Base-by-base conservation (phyloP, 169 alveolate species). In the Theileria orientalis region DNA sequence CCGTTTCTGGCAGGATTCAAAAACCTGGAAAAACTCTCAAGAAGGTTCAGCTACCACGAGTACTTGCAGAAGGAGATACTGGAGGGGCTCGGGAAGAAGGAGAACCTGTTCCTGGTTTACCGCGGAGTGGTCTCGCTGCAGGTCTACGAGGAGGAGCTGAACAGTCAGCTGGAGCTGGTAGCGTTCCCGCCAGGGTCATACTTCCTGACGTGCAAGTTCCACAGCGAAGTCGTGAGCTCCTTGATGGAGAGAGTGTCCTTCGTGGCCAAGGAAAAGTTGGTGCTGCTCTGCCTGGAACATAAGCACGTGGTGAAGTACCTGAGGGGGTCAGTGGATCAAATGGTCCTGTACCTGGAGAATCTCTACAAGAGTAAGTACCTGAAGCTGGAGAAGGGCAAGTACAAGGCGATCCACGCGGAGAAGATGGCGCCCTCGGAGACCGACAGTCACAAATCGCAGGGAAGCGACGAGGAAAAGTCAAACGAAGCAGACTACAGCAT, bases 21-120 rank as follows among this genome's bases (percentile, higher is more conserved):
- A 1, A 21, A 79, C 29, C 69, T 59, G 57, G 72, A 79, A 8
- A 27, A 23, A 23, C 9, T 79, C 7, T 30, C 59, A 11, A 40
- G 46, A 0, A 35, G 19, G 68, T 27, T 79, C 16, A 35, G 46
- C 1, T 71, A 71, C 56, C 69, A 40, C 52, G 57, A 79, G 60
- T 71, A 35, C n/a, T 9, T 47, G 5, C 40, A 71, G 16, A 69
- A 69, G 66, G 87, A 69, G 64, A 46, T 79, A 23, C 27, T 79
- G 42, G 78, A 19, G n/a, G 72, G 35, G 1, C 19, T 67, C n/a
- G 21, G 56, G 3, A 46, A 30, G 29, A 33, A 44, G 47, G 27
- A 27, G 49, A 56, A 13, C 44, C 25, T 52, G 68, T 79, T 32
- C 60, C 25, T 79, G 62, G 72, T 79, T 16, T 71, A 70, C 63